These are phyloP conservation scores for Fraxinus baroniana DNA, from an alignment of 305 asterid species.

Conservation along the genomic window DNA sequence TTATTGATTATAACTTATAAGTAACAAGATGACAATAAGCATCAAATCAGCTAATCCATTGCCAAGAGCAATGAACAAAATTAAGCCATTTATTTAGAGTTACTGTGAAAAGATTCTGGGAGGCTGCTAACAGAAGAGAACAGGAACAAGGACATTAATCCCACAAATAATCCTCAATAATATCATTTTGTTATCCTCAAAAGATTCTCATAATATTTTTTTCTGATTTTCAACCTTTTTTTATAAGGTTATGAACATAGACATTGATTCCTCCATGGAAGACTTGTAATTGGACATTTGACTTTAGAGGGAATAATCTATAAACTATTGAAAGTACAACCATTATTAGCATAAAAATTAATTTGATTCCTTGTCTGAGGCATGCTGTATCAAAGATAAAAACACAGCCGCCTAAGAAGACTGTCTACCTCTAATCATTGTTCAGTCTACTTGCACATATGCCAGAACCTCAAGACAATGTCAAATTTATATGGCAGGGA, in stretches of 20 bases:
- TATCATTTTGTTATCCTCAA: constrained; percentile 2
- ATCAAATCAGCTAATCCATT: not conserved
- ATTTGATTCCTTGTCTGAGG: constrained; percentile 26
- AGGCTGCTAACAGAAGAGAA: not conserved
- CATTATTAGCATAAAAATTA: constrained; percentile 24
- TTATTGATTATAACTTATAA: not conserved
- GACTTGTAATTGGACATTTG: constrained; percentile 18
- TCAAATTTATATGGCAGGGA: not conserved
- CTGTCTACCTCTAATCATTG: not conserved
- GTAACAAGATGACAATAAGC: not conserved
- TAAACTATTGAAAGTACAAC: constrained; percentile 6
- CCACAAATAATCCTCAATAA: constrained; percentile 1
- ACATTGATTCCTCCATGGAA: constrained; percentile 11
- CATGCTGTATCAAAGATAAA: not conserved
- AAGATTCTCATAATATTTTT: not conserved
- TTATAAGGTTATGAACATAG: not conserved
- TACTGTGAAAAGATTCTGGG: not conserved
- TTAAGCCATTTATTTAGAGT: not conserved
- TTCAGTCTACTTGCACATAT: constrained; percentile 9
- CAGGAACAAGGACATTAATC: not conserved
- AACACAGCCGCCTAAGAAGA: constrained; percentile 33
- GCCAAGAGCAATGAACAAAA: constrained; percentile 23
- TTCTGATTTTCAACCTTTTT: not conserved
- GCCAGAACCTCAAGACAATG: constrained; percentile 5
- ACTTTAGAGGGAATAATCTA: constrained; percentile 30